Evolutionary conservation across 257 asterid species (phyloP), one percentile per base, ranked within the genome.

Genomic region (Lycium barbarum): DNA sequence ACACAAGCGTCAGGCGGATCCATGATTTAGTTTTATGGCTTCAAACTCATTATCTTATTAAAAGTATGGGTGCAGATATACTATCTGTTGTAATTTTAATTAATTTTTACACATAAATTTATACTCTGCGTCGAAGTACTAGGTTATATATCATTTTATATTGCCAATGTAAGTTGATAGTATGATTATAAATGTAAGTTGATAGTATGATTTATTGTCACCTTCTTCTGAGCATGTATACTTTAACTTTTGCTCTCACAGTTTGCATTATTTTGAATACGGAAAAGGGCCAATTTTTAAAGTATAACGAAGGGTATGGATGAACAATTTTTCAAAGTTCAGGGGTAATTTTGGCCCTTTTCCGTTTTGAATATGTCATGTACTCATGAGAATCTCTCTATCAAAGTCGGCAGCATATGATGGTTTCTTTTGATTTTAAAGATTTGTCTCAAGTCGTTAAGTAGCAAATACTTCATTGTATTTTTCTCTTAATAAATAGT

Each of bases 371-470:
- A 51, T 22, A 13, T 76, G 61, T 76, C 63, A 26, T 53, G 2
- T 22, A 12, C 3, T 76, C 13, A 13, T 22, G 82, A 76, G 82
- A 76, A 51, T 51, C 63, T 76, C 82, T 76, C 65, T 76, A 51
- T 7, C 47, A 76, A 51, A 76, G 82, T 51, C 82, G 82, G 82
- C 82, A 76, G 22, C 63, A 74, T n/a, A 49, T 47, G 7, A 14
- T 5, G 81, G 57, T 73, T 73, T 47, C 81, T 47, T 74, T 74
- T 74, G 1, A 74, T 45, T 74, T 74, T 45, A 4, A 22, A 73
- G 18, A 11, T 73, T 73, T 73, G 81, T 73, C 81, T 5, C n/a
- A 12, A 20, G 20, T 74, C 14, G n/a, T 2, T 47, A 12, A 20
- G 43, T 74, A 47, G 15, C 13, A 49, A 74, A 47, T 73, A 74